Base-by-base conservation (phyloP, 169 alveolate species). In the Eimeria sp. region DNA sequence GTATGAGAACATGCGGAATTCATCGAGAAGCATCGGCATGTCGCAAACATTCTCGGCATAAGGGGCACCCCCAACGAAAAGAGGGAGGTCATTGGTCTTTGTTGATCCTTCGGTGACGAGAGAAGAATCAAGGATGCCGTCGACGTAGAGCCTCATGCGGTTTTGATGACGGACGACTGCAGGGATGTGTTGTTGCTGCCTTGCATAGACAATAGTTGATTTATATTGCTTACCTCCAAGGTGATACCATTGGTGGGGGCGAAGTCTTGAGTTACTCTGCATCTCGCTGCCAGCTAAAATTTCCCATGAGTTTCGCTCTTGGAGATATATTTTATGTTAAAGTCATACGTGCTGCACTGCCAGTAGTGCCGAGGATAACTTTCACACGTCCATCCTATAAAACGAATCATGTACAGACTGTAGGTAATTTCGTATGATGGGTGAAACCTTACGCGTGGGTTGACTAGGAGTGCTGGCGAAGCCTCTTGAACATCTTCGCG, bases 181-280 rank as follows among this genome's bases (percentile, higher is more conserved):
- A 25, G 6, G 58, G 9, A 3, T 25, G 40, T 5, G 43, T 34
- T 34, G 18, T 7, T 22, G 51, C 43, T 84, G 1, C 82, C 16
- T 18, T 10, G 5, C 13, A 45, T 10, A 20, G 45, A 40, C 34
- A 43, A n/a, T 0, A 18, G 43, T 45, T 40, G 49, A 13, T 20
- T 65, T 47, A 5, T 40, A 27, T 18, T 22, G 70, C 96, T 49
- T 92, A 97, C 98, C 95, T 47, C 98, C 97, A 43, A 98, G 76
- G 96, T 98, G 99, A 89, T 98, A 98, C 99, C 99, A 98, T 95
- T 97, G 98, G 82, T 98, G 99, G 18, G 97, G 86, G 88, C 93
- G 91, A 95, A 96, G 95, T 97, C 97, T 73, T 96, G 98, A 95
- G 97, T 98, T 95, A 96, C 97, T 97, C 96, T 97, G 89, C 96